Conservation (phyloP, 495 filamentous ascomycete genomes). For the Geoglossum glabrum region DNA sequence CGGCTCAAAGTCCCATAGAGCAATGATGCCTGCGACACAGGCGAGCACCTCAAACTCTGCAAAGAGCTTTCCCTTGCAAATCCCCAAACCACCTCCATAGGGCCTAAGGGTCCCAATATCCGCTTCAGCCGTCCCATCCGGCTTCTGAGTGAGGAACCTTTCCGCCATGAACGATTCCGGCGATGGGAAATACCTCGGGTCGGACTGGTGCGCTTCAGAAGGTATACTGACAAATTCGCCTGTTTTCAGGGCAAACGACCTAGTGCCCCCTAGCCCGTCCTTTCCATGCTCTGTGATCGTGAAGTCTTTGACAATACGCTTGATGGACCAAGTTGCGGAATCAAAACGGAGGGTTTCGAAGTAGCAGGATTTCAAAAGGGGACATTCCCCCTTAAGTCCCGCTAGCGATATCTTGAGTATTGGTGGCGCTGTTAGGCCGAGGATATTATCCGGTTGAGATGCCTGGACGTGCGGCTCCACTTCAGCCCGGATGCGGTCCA, state of each 20-base stretch:
- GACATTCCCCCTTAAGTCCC: slow-evolving; percentile 26
- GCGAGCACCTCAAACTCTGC: slow-evolving; percentile 19
- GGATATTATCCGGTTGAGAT: slow-evolving; percentile 25
- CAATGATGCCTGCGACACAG: slow-evolving; percentile 19
- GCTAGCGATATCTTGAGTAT: slow-evolving; percentile 26
- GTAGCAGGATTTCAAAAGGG: slow-evolving; percentile 31
- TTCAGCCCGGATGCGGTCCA: slow-evolving; percentile 32
- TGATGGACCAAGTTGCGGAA: slow-evolving; percentile 25
- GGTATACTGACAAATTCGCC: slow-evolving; percentile 29
- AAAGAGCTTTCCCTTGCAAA: slow-evolving; percentile 18
- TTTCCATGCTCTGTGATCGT: slow-evolving; percentile 25
- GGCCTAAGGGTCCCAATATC: slow-evolving; percentile 21
- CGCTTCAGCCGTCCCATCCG: slow-evolving; percentile 11
- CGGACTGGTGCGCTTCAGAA: slow-evolving; percentile 28
- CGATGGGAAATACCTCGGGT: slow-evolving; percentile 27
- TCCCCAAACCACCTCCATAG: slow-evolving; percentile 19
- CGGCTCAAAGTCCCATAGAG: slow-evolving; percentile 22
- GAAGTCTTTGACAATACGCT: slow-evolving; percentile 24
- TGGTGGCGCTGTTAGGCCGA: slow-evolving; percentile 34
- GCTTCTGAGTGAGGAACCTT: slow-evolving; percentile 25
- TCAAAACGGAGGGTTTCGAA: slow-evolving; percentile 34
- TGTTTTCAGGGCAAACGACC: slow-evolving; percentile 25
- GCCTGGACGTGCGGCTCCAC: slow-evolving; percentile 26
- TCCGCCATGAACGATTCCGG: slow-evolving; percentile 31
- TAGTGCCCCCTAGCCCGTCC: slow-evolving; percentile 7